Base-by-base conservation (phyloP, 768 basidiomycete genomes). In the Trametes villosa region DNA sequence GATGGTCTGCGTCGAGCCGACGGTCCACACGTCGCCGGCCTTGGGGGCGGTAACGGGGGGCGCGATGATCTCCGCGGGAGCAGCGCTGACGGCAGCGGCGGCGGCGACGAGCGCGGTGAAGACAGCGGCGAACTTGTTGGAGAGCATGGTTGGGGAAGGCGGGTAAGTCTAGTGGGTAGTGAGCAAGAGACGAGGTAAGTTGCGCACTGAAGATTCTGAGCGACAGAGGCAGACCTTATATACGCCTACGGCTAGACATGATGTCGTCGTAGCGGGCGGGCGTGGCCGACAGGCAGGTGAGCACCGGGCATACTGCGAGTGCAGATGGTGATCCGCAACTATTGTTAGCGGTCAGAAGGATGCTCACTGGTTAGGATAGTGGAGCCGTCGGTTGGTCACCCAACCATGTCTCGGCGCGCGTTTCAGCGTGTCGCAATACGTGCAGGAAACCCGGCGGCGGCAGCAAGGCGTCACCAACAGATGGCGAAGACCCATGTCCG, bases 1-100 rank as follows among this genome's bases (percentile, higher is more conserved):
- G 60, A 86, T 81, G 29, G 67, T 65, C 62, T 80, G 76, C 1
- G 22, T 46, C 9, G 66, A 64, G 24, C 78, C 77, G 31, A 68
- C 59, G 5, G 41, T 22, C 84, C 84, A 86, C 13, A 72, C 36
- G 8, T 67, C 60, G 11, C 59, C 59, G 5, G 49, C 44, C n/a
- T 52, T 58, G 36, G 83, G 85, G 9, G 57, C 59, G 27, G 72
- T 80, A 65, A 85, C 79, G 1, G 56, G 59, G 2, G 84, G 82
- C 36, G 70, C 75, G 57, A 78, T 59, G 52, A 76, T 56, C 56
- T 77, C 68, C 31, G 60, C 59, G 24, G 76, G 71, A 0, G 69
- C 60, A 13, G 71, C 30, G 15, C 74, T 74, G 46, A 40, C 38
- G 17, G 71, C 70, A 36, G 75, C 69, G 52, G 75, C 34, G 53